Evolutionary conservation across 2,329 filamentous ascomycete species (phyloP).

Genomic region (Ophiostoma angusticollis): DNA sequence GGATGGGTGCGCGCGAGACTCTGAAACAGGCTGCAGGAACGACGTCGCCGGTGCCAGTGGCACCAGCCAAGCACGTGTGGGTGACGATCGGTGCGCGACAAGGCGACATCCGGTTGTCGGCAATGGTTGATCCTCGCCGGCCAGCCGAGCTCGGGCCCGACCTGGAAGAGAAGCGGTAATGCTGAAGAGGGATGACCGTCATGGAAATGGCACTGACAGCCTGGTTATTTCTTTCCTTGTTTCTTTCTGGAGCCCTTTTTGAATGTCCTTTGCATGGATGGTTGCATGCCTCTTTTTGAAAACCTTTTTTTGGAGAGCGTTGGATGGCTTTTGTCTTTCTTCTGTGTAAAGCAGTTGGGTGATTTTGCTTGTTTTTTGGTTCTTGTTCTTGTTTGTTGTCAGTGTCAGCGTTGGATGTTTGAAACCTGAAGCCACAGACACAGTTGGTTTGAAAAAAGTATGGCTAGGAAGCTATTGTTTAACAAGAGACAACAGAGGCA

Average conservation of each 20-base stretch:
- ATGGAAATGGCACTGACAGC: no score
- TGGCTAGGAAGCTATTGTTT: no score
- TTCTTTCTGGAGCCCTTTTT: no score
- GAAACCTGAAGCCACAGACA: no score
- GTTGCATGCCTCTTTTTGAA: background rate
- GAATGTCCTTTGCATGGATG: no score
- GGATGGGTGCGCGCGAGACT: conserved; percentile 46
- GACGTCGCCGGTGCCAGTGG: conserved; percentile 18
- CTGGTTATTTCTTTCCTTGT: background rate
- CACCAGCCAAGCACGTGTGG: conserved; percentile 49
- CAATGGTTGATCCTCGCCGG: conserved; percentile 41
- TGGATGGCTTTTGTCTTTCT: background rate
- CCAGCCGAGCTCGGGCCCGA: conserved; percentile 42
- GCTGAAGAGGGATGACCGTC: background rate
- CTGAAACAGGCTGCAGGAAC: conserved; percentile 29
- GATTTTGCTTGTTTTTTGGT: background rate
- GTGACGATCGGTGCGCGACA: conserved; percentile 52
- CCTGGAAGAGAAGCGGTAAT: conserved; percentile 32
- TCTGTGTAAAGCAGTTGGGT: background rate
- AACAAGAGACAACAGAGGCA: no score
- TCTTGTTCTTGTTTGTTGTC: background rate
- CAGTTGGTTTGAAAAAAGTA: no score
- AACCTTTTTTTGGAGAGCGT: background rate
- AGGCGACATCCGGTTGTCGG: conserved; percentile 43
- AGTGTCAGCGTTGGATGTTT: no score